These are phyloP conservation scores for Mycena crocata DNA, from an alignment of 768 basidiomycete genomes.

Conservation along the genomic window DNA sequence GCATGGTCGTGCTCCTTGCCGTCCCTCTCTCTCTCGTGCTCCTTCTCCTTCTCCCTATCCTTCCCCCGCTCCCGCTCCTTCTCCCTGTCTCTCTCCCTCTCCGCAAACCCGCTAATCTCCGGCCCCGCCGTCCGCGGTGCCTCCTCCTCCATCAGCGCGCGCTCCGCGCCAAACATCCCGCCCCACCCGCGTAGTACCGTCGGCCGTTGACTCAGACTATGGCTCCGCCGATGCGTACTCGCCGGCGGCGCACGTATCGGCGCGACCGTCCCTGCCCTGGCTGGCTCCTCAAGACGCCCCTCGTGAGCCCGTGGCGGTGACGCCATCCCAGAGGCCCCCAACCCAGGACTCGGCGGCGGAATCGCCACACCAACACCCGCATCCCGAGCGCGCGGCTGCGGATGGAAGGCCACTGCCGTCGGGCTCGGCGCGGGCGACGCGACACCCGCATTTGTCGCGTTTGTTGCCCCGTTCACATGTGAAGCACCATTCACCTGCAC, in stretches of 20 bases:
- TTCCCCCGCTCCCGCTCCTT: conserved; percentile 37
- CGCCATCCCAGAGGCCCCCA: too few relatives aligned
- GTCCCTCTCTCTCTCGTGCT: conserved; percentile 54
- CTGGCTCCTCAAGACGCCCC: conserved; percentile 10
- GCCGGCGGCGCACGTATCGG: conserved; percentile 79
- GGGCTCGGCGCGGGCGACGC: conserved; percentile 63
- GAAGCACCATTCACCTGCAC: conserved; percentile 2
- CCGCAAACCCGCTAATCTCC: conserved; percentile 67
- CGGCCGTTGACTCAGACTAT: conserved; percentile 85
- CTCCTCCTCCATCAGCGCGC: conserved; percentile 56
- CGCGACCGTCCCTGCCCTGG: conserved; percentile 43
- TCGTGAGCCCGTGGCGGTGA: conserved; percentile 27
- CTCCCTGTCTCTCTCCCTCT: conserved; percentile 44
- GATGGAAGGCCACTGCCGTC: conserved; percentile 65
- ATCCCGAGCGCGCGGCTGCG: conserved; percentile 76
- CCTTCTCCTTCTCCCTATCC: conserved; percentile 55
- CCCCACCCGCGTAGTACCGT: conserved; percentile 65
- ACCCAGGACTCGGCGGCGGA: conserved; percentile 42
- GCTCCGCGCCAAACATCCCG: conserved; percentile 66
- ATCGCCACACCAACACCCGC: conserved; percentile 63
- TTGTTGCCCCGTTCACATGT: background rate
- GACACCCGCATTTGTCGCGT: background rate
- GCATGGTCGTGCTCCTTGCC: conserved; percentile 45
- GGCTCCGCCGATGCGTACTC: conserved; percentile 84
- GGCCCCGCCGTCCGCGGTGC: conserved; percentile 75